phyloP scores from a whole-genome alignment of 495 filamentous ascomycete genomes.

The Penicillium steckii region DNA sequence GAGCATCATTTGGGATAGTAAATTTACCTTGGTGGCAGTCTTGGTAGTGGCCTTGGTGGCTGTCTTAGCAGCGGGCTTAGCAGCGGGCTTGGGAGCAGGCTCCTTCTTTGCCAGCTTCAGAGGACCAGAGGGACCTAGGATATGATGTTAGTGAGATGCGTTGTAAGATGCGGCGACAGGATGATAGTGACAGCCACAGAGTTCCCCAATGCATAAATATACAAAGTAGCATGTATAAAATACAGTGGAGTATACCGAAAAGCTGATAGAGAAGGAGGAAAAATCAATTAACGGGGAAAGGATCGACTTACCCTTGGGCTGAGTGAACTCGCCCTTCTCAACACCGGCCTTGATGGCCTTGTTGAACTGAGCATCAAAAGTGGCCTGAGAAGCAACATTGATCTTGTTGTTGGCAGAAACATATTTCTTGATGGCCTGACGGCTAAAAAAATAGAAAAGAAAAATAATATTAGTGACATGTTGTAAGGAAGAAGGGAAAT shows the following conservation, averaged over 20 bases:
- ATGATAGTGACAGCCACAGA: neutral
- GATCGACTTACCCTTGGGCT: conserved; percentile 83
- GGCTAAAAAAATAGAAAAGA: conserved; percentile 53
- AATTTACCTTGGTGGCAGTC: conserved; percentile 3
- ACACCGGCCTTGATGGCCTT: conserved; percentile 85
- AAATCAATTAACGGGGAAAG: neutral
- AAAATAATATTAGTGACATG: conserved; percentile 10
- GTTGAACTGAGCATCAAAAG: conserved; percentile 93
- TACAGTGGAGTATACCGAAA: neutral
- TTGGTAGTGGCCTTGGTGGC: conserved; percentile 32
- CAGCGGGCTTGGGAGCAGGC: conserved; percentile 50
- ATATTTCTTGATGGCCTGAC: conserved; percentile 97
- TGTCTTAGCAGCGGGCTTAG: conserved; percentile 51
- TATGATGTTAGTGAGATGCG: conserved; percentile 35
- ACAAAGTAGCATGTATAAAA: neutral
- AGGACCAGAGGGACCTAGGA: conserved; percentile 79
- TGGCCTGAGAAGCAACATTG: conserved; percentile 59
- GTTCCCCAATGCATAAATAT: neutral
- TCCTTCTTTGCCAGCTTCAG: conserved; percentile 96
- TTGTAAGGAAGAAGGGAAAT: conserved; percentile 4
- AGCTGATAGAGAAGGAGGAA: neutral
- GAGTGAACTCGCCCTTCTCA: conserved; percentile 83
- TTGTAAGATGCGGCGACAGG: neutral
- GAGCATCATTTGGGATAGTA: too few species aligned
- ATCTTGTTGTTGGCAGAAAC: conserved; percentile 94